Percentiles rank a stretch among this genome's conserved stretches.
phyloP scores from a whole-genome alignment of 352 stramenopile genomes.

The Halophytophthora polymorphica region DNA sequence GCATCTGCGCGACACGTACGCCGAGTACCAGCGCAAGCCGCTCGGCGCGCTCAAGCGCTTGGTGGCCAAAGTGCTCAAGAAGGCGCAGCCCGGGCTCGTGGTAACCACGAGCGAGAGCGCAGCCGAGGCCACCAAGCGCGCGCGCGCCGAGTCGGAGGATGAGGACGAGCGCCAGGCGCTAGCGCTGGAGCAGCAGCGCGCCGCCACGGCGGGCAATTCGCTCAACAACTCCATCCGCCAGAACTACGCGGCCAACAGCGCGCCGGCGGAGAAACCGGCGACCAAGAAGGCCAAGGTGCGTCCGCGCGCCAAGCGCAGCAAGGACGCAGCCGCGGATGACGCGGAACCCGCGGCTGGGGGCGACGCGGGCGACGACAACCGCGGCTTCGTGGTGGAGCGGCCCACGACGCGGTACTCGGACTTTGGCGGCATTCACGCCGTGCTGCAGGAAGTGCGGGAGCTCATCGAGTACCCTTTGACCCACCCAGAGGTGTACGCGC shows the following conservation, averaged over 20 bases:
- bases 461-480: conserved; percentile 95
- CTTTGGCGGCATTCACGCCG: conserved; percentile 85
- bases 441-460: conserved; percentile 89
- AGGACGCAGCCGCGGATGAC: conserved; percentile 6
- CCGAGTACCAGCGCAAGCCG: conserved; percentile 86
- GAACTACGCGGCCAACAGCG: conserved; percentile 48
- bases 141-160: conserved; percentile 52
- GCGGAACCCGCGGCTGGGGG: neutral
- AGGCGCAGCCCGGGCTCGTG: conserved; percentile 19
- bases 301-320: conserved; percentile 27
- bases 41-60: conserved; percentile 61
- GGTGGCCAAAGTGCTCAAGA: conserved; percentile 72
- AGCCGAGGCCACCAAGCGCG: conserved; percentile 42
- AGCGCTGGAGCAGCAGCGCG: conserved; percentile 44
- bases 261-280: conserved; percentile 30
- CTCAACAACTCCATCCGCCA: conserved; percentile 80
- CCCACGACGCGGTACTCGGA: conserved; percentile 84
- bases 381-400: conserved; percentile 68
- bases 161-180: conserved; percentile 61
- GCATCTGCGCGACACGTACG: conserved; percentile 69
- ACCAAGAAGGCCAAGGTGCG: conserved; percentile 75
- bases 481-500: conserved; percentile 91
- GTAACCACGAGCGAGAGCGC: neutral
- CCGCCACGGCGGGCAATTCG: conserved; percentile 40
- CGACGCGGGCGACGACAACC: conserved; percentile 14